These are phyloP conservation scores for Smittium culicis DNA, from an alignment of 371 early-diverging fungal genomes.

Conservation along the genomic window DNA sequence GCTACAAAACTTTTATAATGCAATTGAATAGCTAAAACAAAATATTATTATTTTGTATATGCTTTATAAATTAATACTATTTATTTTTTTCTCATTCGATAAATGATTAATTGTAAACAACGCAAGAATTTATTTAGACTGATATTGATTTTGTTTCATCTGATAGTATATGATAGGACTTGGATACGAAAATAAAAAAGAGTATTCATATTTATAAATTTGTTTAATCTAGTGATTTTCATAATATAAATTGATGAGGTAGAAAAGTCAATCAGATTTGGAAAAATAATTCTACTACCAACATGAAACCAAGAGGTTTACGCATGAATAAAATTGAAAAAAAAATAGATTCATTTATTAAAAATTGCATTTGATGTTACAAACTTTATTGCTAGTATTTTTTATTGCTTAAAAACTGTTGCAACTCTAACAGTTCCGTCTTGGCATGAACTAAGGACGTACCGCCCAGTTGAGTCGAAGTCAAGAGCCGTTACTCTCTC, in stretches of 20 bases:
- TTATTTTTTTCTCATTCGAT: too few species aligned
- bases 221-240: background rate
- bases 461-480: slow-evolving; percentile 4
- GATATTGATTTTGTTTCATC: too few species aligned
- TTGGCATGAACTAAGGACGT: slow-evolving; percentile 26
- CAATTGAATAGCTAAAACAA: too few species aligned
- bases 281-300: background rate
- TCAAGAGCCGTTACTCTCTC: slow-evolving; percentile 1
- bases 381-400: too few species aligned
- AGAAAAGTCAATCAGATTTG: background rate
- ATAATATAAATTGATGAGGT: background rate
- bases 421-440: slow-evolving; percentile 31
- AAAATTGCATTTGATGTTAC: too few species aligned
- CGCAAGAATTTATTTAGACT: too few species aligned
- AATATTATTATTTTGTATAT: too few species aligned
- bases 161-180: too few species aligned
- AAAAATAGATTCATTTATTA: background rate
- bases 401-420: slow-evolving; percentile 1
- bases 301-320: background rate
- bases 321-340: background rate
- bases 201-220: background rate
- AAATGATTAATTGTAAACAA: too few species aligned
- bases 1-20: too few species aligned
- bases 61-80: too few species aligned
- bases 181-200: too few species aligned